Percentiles rank a stretch among this genome's conserved stretches.
Evolutionary conservation across 2,329 filamentous ascomycete genomes (phyloP).

Genomic region (Paecilomyces dactylethromorphus): DNA sequence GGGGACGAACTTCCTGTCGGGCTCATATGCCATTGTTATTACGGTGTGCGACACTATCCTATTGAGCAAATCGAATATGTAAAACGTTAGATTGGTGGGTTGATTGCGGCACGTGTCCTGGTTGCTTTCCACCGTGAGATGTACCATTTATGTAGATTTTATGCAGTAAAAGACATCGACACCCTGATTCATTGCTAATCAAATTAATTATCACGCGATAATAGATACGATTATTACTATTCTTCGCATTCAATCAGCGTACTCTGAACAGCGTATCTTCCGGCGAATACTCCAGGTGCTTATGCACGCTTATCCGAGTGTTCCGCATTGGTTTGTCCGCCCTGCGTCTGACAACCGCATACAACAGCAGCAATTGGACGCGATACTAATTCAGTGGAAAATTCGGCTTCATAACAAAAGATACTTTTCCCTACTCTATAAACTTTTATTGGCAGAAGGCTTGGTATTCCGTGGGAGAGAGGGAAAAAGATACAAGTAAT

Average conservation of each 20-base stretch:
- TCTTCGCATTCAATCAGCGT: too few species aligned
- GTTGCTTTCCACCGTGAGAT: neutral
- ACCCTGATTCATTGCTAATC: neutral
- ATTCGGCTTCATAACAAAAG: neutral
- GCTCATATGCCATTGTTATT: neutral
- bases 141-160: neutral
- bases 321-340: neutral
- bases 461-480: neutral
- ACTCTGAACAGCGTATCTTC: neutral
- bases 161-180: neutral
- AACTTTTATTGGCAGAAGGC: neutral
- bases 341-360: neutral
- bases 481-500: neutral
- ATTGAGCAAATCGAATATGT: neutral
- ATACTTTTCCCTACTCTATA: neutral
- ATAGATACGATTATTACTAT: neutral
- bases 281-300: neutral
- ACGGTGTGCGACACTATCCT: neutral
- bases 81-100: neutral
- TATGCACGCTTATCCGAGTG: neutral
- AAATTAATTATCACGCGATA: neutral
- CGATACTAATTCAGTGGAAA: neutral
- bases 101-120: neutral
- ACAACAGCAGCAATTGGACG: neutral
- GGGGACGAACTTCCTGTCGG: neutral